Percentiles rank a stretch among this genome's conserved stretches.
These are phyloP conservation scores for Apostasia ramifera DNA, from an alignment of 106 monocot species.

Conservation along the genomic window DNA sequence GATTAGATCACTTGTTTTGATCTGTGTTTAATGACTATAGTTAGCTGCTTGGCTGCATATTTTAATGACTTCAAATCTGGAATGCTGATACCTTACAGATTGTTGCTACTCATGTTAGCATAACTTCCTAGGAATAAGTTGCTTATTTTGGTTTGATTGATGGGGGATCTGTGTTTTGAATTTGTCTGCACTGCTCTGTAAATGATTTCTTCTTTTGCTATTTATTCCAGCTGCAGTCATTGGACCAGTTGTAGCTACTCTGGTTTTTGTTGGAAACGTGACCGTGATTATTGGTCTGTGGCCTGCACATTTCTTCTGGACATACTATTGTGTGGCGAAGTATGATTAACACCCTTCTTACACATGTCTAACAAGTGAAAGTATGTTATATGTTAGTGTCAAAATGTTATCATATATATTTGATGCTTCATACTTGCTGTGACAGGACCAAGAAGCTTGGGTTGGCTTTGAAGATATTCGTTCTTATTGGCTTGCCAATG, in stretches of 20 bases:
- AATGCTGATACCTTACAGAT: too few relatives aligned
- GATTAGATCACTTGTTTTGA: too few relatives aligned
- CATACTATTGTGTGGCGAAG: constrained; percentile 62
- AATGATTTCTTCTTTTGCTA: background rate
- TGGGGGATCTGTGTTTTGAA: background rate
- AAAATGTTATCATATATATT: background rate
- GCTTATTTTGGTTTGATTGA: background rate
- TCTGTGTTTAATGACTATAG: too few relatives aligned
- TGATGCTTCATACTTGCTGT: background rate
- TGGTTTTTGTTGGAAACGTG: constrained; percentile 56
- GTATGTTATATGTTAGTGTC: background rate
- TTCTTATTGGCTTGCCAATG: constrained; percentile 40
- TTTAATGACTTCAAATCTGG: too few relatives aligned
- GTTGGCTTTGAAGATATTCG: constrained; percentile 41
- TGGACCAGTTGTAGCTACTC: constrained; percentile 34
- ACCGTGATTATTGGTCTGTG: constrained; percentile 82
- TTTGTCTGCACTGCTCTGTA: background rate
- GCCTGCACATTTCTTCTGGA: constrained; percentile 90
- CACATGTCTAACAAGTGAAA: background rate
- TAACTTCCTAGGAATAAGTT: too few relatives aligned
- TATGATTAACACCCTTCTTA: constrained; percentile 18
- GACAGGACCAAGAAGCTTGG: constrained; percentile 75
- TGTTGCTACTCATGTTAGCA: too few relatives aligned
- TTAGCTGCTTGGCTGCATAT: too few relatives aligned
- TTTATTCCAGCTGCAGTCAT: constrained; percentile 45